These are phyloP conservation scores for Naegleria gruberi DNA, from an alignment of 208 protist species.

Conservation along the genomic window DNA sequence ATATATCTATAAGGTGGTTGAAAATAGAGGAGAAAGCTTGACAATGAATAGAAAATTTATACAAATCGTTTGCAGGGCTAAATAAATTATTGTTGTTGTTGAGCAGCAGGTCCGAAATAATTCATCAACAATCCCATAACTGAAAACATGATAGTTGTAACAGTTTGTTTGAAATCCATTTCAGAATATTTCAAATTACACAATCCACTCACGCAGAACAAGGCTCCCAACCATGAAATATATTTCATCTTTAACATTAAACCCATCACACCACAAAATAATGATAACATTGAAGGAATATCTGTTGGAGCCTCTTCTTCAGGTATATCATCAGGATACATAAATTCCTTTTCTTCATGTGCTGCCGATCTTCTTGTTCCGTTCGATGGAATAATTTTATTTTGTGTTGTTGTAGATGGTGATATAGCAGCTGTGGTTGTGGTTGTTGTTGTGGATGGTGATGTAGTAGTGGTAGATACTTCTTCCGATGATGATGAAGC, in stretches of 20 bases:
- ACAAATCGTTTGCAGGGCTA: neutral
- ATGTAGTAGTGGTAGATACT: too few relatives aligned
- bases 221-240: neutral
- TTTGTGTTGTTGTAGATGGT: too few relatives aligned
- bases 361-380: neutral
- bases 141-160: neutral
- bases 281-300: neutral
- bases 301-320: neutral
- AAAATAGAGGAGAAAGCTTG: neutral
- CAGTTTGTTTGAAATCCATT: conserved; percentile 1
- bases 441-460: too few relatives aligned
- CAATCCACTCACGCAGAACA: neutral
- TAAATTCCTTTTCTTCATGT: neutral
- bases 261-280: neutral
- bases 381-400: too few relatives aligned
- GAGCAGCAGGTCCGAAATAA: conserved; percentile 8
- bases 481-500: too few relatives aligned
- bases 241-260: conserved; percentile 2
- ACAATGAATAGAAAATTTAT: conserved; percentile 4
- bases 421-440: too few relatives aligned
- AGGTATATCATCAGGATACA: neutral
- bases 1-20: neutral
- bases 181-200: neutral
- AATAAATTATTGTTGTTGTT: neutral
- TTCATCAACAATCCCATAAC: conserved; percentile 1